These are phyloP conservation scores for Erythrophleum ivorense DNA, from an alignment of 331 rosid genomes.

Conservation along the genomic window DNA sequence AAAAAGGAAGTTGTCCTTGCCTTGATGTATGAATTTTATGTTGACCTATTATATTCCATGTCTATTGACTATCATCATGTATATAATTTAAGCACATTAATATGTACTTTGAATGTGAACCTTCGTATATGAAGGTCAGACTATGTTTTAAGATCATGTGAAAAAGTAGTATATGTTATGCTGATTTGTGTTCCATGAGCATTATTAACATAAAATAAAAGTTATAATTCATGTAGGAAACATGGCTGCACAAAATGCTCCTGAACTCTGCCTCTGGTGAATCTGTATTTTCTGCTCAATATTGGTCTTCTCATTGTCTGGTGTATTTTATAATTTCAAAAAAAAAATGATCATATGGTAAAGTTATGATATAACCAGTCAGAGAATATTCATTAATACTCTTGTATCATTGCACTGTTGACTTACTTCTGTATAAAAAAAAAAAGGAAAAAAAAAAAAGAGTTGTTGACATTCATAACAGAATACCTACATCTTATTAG, in stretches of 20 bases:
- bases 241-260: neutral
- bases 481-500: neutral
- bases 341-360: neutral
- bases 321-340: neutral
- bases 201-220: neutral
- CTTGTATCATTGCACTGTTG: conserved; percentile 2
- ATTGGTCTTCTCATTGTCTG: neutral
- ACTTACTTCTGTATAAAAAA: neutral
- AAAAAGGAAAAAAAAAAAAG: too few relatives aligned
- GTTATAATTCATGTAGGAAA: neutral
- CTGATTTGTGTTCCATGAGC: neutral
- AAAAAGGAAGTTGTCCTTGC: neutral
- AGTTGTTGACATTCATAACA: neutral
- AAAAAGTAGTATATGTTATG: neutral
- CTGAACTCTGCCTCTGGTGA: neutral
- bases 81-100: neutral
- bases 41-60: neutral
- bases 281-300: neutral
- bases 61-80: conserved; percentile 6
- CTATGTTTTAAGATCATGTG: neutral
- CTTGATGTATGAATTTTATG: conserved; percentile 2
- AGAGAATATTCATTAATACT: conserved; percentile 5
- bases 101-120: conserved; percentile 3
- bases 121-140: neutral
- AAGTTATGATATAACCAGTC: neutral